Evolutionary conservation across 1,284 basidiomycete species (phyloP).

Genomic region (Ceratobasidium sp.): DNA sequence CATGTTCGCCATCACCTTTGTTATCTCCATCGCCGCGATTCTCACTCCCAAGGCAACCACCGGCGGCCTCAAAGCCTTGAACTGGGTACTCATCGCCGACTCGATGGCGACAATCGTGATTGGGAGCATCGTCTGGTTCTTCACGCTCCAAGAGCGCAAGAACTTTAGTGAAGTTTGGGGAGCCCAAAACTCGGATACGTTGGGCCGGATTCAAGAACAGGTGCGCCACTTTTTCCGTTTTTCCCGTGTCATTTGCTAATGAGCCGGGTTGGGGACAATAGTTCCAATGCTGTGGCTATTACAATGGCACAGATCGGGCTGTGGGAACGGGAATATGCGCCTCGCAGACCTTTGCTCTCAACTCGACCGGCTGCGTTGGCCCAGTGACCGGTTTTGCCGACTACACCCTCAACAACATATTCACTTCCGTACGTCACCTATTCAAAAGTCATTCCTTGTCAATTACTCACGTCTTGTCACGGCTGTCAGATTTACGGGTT

Average conservation of each 20-base stretch:
- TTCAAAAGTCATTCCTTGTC: background rate
- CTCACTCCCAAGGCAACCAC: slow-evolving; percentile 72
- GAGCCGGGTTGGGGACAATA: slow-evolving; percentile 48
- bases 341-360: slow-evolving; percentile 58
- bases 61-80: slow-evolving; percentile 71
- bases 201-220: slow-evolving; percentile 72
- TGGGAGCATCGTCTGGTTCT: slow-evolving; percentile 80
- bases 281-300: slow-evolving; percentile 84
- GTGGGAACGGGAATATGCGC: slow-evolving; percentile 70
- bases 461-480: background rate
- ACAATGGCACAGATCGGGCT: slow-evolving; percentile 63
- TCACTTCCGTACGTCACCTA: slow-evolving; percentile 67
- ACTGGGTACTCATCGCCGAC: slow-evolving; percentile 72
- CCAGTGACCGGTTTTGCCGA: slow-evolving; percentile 71
- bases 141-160: slow-evolving; percentile 70
- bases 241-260: slow-evolving; percentile 5
- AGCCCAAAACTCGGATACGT: slow-evolving; percentile 55
- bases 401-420: slow-evolving; percentile 75
- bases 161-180: slow-evolving; percentile 69
- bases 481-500: slow-evolving; percentile 68
- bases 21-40: slow-evolving; percentile 72
- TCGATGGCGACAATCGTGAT: slow-evolving; percentile 64
- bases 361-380: slow-evolving; percentile 66
- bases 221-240: slow-evolving; percentile 52
- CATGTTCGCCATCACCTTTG: slow-evolving; percentile 69